Percentiles rank a stretch among this genome's conserved stretches.
These are phyloP conservation scores for Pelargonium nanum DNA, from an alignment of 345 rosid species.

Conservation along the genomic window DNA sequence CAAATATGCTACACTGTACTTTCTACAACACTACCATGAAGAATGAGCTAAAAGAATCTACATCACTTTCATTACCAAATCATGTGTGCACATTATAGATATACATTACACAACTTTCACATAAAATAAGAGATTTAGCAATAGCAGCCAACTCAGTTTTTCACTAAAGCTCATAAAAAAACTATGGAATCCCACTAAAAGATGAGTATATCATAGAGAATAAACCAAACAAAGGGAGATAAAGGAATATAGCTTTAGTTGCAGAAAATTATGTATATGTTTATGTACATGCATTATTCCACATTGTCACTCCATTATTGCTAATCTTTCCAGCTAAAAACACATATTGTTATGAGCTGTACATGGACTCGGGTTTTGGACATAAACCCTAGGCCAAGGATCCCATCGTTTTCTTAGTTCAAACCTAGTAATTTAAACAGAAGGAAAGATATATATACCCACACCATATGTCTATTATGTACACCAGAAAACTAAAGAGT, in stretches of 20 bases:
- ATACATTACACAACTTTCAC: neutral
- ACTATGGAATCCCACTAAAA: neutral
- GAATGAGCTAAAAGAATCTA: neutral
- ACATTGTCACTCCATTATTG: neutral
- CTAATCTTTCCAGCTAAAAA: constrained; percentile 6
- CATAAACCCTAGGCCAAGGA: too few relatives aligned
- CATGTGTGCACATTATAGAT: too few relatives aligned
- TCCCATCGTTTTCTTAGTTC: too few relatives aligned
- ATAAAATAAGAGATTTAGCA: neutral
- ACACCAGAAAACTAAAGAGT: neutral
- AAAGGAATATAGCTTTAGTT: neutral
- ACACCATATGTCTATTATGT: constrained; percentile 6
- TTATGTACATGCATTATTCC: neutral
- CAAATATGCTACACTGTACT: neutral
- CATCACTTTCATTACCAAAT: neutral
- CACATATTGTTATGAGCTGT: constrained; percentile 7
- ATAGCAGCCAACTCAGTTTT: neutral
- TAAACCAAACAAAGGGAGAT: neutral
- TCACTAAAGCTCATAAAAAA: neutral
- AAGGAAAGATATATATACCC: constrained; percentile 6
- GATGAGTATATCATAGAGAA: neutral
- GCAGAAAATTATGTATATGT: neutral
- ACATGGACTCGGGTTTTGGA: constrained; percentile 4
- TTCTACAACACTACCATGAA: too few relatives aligned
- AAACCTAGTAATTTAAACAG: neutral